Evolutionary conservation across 768 basidiomycete genomes (phyloP).

Genomic region (Pilatotrama ljubarskyi): DNA sequence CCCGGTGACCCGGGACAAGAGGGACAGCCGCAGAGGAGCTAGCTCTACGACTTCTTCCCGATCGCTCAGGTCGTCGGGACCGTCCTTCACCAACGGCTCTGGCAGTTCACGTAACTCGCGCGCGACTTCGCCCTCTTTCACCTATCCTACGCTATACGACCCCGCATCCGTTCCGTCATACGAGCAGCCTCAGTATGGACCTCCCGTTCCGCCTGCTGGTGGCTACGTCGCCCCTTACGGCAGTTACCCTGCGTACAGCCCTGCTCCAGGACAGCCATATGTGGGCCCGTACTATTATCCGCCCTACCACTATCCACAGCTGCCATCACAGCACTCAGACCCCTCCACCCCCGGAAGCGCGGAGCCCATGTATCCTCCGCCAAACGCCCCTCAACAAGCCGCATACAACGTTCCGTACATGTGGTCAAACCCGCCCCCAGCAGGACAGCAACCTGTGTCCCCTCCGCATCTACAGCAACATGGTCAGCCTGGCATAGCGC

Average conservation of each 20-base stretch:
- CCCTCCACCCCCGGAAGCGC: constrained; percentile 27
- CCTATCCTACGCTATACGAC: constrained; percentile 74
- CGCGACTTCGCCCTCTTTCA: constrained; percentile 76
- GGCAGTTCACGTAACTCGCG: constrained; percentile 70
- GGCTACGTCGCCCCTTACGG: constrained; percentile 30
- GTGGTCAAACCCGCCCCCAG: constrained; percentile 35
- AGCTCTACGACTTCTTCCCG: constrained; percentile 54
- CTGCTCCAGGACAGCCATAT: constrained; percentile 32
- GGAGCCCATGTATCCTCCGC: constrained; percentile 34
- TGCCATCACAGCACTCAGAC: constrained; percentile 43
- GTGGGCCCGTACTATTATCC: constrained; percentile 54
- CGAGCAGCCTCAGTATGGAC: constrained; percentile 32
- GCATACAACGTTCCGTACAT: constrained; percentile 35
- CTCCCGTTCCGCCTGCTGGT: constrained; percentile 24
- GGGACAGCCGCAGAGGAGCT: constrained; percentile 49
- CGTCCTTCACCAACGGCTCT: constrained; percentile 53
- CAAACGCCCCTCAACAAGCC: constrained; percentile 27
- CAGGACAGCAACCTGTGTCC: constrained; percentile 21
- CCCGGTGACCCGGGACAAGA: constrained; percentile 55
- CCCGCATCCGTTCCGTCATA: constrained; percentile 35
- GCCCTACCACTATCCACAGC: constrained; percentile 53
- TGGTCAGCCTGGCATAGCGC: constrained; percentile 25
- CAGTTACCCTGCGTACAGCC: constrained; percentile 32
- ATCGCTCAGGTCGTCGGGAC: constrained; percentile 52
- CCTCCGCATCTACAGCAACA: constrained; percentile 25